Percentiles rank a stretch among this genome's conserved stretches.
phyloP scores from a whole-genome alignment of 2,329 filamentous ascomycete genomes.

The Diplodia sapinea region DNA sequence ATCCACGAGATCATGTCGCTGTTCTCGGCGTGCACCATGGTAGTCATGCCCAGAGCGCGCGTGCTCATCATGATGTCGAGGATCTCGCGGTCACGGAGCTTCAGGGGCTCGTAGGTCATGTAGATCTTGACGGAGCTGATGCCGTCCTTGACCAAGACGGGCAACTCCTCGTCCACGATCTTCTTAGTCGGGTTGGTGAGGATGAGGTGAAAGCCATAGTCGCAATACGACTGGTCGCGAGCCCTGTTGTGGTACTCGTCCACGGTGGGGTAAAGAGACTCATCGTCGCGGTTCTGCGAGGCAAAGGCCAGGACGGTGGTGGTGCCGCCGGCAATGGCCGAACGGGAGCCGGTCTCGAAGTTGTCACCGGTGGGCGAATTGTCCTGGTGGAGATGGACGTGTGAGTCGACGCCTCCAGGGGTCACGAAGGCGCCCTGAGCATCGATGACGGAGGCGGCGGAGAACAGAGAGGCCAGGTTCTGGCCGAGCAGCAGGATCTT shows the following conservation, averaged over 20 bases:
- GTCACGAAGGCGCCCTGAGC: constrained; percentile 55
- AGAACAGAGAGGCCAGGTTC: constrained; percentile 41
- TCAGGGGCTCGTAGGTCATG: constrained; percentile 59
- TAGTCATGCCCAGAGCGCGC: constrained; percentile 54
- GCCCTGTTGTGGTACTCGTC: constrained; percentile 56
- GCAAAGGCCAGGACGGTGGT: constrained; percentile 66
- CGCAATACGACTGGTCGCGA: constrained; percentile 56
- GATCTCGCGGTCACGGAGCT: constrained; percentile 53
- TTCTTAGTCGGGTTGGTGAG: constrained; percentile 53
- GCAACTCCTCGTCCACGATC: constrained; percentile 52
- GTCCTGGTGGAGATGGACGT: constrained; percentile 57
- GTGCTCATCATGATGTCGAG: constrained; percentile 58
- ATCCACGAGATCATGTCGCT: constrained; percentile 58
- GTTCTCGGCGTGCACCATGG: constrained; percentile 59
- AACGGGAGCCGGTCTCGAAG: constrained; percentile 58
- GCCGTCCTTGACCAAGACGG: constrained; percentile 49
- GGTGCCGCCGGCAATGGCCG: constrained; percentile 63
- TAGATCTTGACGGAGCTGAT: constrained; percentile 59
- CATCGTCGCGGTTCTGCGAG: constrained; percentile 56
- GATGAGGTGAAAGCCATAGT: constrained; percentile 64
- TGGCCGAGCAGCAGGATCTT: constrained; percentile 55
- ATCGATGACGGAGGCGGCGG: constrained; percentile 50
- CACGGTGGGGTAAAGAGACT: constrained; percentile 55
- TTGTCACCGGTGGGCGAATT: constrained; percentile 47
- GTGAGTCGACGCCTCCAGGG: constrained; percentile 57